A percentile compares a stretch with the other conserved stretches of the same genome.
Conservation (phyloP, 345 rosid genomes). For the Iberis pinnata region DNA sequence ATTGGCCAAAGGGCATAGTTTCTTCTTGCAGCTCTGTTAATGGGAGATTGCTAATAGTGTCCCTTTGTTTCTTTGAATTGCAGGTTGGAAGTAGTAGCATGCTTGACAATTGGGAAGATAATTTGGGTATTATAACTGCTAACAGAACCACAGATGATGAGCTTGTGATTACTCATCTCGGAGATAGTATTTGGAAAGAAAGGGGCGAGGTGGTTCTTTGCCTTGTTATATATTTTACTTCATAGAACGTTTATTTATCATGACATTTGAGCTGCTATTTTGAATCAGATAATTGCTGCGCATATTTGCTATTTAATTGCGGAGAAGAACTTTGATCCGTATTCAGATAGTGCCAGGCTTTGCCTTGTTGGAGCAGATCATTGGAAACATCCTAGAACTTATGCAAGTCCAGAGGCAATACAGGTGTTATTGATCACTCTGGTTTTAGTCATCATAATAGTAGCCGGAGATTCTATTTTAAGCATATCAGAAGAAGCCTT, state of each 20-base stretch:
- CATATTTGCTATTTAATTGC: constrained; percentile 72
- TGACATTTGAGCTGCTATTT: constrained; percentile 26
- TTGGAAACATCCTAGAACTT: constrained; percentile 64
- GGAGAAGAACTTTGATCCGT: constrained; percentile 61
- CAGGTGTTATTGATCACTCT: constrained; percentile 38
- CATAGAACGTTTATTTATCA: constrained; percentile 14
- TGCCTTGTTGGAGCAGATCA: constrained; percentile 81
- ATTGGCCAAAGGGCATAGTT: constrained; percentile 8
- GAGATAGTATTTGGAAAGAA: constrained; percentile 98
- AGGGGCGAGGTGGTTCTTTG: constrained; percentile 68
- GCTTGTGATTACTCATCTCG: constrained; percentile 90
- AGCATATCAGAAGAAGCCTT: background rate
- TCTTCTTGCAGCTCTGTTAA: background rate
- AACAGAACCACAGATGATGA: constrained; percentile 95
- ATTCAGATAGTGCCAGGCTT: constrained; percentile 63
- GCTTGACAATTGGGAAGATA: constrained; percentile 99
- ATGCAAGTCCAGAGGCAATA: constrained; percentile 65
- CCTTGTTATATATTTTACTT: constrained; percentile 14
- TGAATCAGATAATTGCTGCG: constrained; percentile 52
- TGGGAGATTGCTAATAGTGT: background rate
- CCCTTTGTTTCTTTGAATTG: constrained; percentile 21
- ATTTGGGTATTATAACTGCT: constrained; percentile 92
- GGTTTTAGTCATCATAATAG: constrained; percentile 9
- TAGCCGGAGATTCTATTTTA: background rate
- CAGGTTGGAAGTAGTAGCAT: constrained; percentile 67